These are phyloP conservation scores for Albophoma yamanashiensis DNA, from an alignment of 2,329 filamentous ascomycete species.

Conservation along the genomic window DNA sequence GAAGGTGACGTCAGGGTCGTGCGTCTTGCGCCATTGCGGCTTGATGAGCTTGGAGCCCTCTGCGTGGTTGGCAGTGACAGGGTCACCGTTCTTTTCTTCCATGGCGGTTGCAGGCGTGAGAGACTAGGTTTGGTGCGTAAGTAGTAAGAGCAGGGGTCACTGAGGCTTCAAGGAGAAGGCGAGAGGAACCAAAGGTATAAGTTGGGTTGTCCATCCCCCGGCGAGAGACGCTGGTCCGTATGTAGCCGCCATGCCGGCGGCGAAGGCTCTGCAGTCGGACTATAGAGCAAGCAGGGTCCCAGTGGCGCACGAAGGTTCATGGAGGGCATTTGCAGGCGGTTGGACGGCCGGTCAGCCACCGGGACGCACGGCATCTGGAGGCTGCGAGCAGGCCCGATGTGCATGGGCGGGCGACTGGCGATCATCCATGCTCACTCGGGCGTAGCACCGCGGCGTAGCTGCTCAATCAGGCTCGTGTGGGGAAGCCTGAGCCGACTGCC, in stretches of 20 bases:
- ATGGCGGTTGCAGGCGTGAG: background rate
- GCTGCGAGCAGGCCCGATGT: background rate
- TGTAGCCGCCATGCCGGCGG: background rate
- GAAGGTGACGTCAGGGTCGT: constrained; percentile 13
- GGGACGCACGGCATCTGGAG: background rate
- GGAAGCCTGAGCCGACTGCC: background rate
- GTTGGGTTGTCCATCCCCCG: background rate
- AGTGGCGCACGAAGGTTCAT: background rate
- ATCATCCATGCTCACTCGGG: background rate
- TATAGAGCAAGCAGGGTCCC: background rate
- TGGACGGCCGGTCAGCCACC: background rate
- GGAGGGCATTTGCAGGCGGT: background rate
- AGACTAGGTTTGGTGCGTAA: background rate
- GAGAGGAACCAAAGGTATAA: background rate
- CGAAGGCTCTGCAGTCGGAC: no score
- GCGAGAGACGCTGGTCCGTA: background rate
- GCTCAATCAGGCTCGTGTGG: background rate
- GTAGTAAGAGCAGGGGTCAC: background rate
- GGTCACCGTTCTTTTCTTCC: background rate
- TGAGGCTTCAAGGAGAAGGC: background rate
- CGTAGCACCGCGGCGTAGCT: background rate
- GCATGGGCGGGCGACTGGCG: background rate
- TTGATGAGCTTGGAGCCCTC: background rate
- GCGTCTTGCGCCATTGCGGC: constrained; percentile 5
- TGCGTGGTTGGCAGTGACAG: no score